Evolutionary conservation across 192 early-diverging fungal genomes (phyloP).

Genomic region (Radiomyces spectabilis): DNA sequence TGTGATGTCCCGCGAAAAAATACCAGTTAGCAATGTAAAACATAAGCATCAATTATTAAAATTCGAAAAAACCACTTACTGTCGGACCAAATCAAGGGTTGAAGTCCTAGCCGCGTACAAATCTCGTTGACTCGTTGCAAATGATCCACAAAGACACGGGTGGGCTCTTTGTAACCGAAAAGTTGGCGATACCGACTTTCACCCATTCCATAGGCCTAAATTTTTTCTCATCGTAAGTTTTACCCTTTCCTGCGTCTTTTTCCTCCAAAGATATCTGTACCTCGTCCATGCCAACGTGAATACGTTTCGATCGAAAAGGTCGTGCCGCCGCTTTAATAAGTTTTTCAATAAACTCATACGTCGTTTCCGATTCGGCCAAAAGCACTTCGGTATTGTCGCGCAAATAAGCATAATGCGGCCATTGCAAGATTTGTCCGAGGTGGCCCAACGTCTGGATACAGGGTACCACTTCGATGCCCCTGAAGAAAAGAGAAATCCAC

Average conservation of each 20-base stretch:
- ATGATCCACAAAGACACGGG: conserved; percentile 71
- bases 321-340: conserved; percentile 55
- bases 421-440: conserved; percentile 83
- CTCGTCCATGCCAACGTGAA: conserved; percentile 89
- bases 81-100: conserved; percentile 87
- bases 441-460: conserved; percentile 91
- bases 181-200: conserved; percentile 75
- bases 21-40: background rate
- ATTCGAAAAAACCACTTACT: conserved; percentile 36
- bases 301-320: conserved; percentile 68
- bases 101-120: conserved; percentile 48
- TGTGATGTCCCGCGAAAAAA: no score
- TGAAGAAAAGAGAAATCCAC: conserved; percentile 12
- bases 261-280: conserved; percentile 17
- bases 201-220: conserved; percentile 67
- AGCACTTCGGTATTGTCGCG: conserved; percentile 81
- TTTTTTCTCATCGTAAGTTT: conserved; percentile 3
- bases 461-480: conserved; percentile 80
- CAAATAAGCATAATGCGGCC: conserved; percentile 71
- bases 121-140: conserved; percentile 64
- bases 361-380: conserved; percentile 61
- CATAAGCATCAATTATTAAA: background rate
- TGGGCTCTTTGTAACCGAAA: conserved; percentile 67
- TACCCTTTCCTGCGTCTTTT: no score
- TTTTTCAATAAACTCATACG: conserved; percentile 72